Conservation (phyloP, 2,329 filamentous ascomycete genomes). For the Emergomyces africanus region DNA sequence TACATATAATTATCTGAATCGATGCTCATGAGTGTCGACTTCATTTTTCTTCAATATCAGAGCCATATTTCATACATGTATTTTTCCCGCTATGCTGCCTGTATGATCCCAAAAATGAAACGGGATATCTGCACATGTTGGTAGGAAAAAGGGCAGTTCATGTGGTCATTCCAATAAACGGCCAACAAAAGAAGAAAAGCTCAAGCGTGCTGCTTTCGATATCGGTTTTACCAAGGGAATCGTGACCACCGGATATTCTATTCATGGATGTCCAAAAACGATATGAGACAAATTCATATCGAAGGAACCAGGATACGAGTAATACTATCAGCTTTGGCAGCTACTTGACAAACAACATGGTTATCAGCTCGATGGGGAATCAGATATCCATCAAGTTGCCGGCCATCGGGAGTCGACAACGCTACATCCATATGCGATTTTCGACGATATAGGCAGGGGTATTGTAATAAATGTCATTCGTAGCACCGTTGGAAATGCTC, state of each 20-base stretch:
- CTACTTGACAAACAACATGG: conserved; percentile 5
- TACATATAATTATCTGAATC: conserved; percentile 5
- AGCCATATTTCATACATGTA: conserved; percentile 46
- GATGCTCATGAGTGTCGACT: conserved; percentile 3
- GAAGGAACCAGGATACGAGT: too few species aligned
- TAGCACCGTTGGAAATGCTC: conserved; percentile 46
- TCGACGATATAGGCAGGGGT: conserved; percentile 50
- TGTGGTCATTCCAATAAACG: neutral
- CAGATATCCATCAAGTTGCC: conserved; percentile 47
- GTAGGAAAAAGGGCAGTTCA: neutral
- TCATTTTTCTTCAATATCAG: conserved; percentile 44
- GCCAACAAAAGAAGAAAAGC: neutral
- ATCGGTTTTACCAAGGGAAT: conserved; percentile 47
- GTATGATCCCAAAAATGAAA: conserved; percentile 48
- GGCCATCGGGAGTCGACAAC: conserved; percentile 28
- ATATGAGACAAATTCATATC: neutral
- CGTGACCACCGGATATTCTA: conserved; percentile 58
- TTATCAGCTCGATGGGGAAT: conserved; percentile 49
- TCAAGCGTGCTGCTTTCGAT: conserved; percentile 15
- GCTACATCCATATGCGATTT: conserved; percentile 47
- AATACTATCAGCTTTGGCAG: conserved; percentile 4
- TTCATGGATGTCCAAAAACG: conserved; percentile 31
- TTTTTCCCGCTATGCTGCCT: conserved; percentile 50
- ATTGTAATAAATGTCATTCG: conserved; percentile 53
- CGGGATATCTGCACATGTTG: conserved; percentile 38